These are phyloP conservation scores for Chytriomyces sp. DNA, from an alignment of 192 early-diverging fungal genomes.

Conservation along the genomic window DNA sequence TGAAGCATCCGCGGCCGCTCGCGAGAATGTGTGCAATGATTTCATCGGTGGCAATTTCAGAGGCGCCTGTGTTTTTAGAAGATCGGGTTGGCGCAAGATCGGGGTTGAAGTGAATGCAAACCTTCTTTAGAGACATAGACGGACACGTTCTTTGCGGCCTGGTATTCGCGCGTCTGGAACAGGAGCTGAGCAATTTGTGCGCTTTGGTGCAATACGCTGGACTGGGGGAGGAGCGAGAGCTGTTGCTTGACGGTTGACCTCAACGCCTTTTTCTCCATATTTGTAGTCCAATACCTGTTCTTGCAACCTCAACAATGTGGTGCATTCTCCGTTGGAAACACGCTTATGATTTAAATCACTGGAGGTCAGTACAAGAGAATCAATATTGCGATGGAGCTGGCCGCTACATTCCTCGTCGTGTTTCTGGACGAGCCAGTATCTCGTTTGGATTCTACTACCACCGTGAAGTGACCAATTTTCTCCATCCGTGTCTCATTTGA, in stretches of 20 bases:
- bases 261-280: background rate
- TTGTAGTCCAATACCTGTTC: no score
- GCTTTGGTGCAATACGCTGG: background rate
- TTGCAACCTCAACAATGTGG: no score
- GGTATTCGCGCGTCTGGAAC: background rate
- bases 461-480: no score
- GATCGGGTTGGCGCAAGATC: background rate
- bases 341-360: no score
- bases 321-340: no score
- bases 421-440: no score
- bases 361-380: no score
- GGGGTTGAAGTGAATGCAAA: background rate
- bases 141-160: background rate
- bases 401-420: no score
- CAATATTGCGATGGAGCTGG: no score
- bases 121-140: conserved; percentile 19
- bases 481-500: no score
- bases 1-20: conserved; percentile 7
- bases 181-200: background rate
- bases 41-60: conserved; percentile 15
- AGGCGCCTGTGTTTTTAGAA: background rate
- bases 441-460: no score
- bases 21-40: conserved; percentile 1
- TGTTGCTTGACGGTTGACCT: background rate
- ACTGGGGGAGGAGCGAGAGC: background rate